Base-by-base conservation (phyloP, 1,284 basidiomycete genomes). In the Trametes pubescens region DNA sequence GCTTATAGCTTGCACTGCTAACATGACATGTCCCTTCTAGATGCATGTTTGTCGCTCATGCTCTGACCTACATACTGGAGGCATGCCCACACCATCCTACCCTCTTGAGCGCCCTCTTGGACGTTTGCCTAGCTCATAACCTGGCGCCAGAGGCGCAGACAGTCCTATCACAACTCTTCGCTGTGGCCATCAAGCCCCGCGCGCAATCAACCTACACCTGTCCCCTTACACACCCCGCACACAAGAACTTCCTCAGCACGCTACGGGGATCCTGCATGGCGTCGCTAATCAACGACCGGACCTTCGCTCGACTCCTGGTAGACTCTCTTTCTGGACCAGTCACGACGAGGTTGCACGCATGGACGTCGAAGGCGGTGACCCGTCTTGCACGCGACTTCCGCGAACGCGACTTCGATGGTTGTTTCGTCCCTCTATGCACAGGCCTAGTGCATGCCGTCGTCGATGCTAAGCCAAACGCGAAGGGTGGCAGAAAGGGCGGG, bases 31-130 rank as follows among this genome's bases (percentile, higher is more conserved):
- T 24, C 44, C 34, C 10, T 53, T 10, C 1, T 56, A 88, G 86
- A 54, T 81, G 76, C 68, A 76, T 82, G 18, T 64, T 88, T 24
- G 68, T 82, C 3, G 80, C 86, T 0, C 85, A 89, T 67, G 83
- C 85, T 4, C 72, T 87, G 8, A 77, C 76, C 24, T 71, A 86
- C 48, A 76, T 86, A 24, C 72, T 88, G 29, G 73, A 74, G 29
- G 74, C 74, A 5, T 86, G 83, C 63, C 75, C 79, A 5, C 79
- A 75, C 52, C 75, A 85, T 65, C 78, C 82, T 32, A 81, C 82
- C 11, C 77, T 88, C 14, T 69, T 86, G 32, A 76, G 70, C 21
- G 73, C 78, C 44, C 77, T 89, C 0, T 78, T 89, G 0, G 82
- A 86, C 37, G 73, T 83, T 13, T 78, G 80, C 51, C 71, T 86